These are phyloP conservation scores for Gyromitra esculenta DNA, from an alignment of 2,329 filamentous ascomycete genomes.

Conservation along the genomic window DNA sequence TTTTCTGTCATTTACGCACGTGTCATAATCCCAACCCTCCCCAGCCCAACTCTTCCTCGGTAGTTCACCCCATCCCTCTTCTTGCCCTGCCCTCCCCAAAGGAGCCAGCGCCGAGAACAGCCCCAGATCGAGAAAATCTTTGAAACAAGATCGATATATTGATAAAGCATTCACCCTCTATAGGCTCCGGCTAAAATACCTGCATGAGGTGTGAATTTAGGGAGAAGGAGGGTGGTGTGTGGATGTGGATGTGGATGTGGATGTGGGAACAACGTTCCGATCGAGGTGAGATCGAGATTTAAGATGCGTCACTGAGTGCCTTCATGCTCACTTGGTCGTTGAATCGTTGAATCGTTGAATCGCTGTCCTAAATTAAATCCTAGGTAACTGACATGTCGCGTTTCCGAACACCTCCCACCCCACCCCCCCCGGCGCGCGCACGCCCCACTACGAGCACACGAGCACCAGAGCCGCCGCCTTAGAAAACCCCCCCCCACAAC, in stretches of 20 bases:
- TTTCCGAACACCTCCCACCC: no score
- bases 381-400: no score
- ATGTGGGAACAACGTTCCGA: constrained; percentile 5
- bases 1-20: not conserved
- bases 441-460: no score
- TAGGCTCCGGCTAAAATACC: constrained; percentile 23
- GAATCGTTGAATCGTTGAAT: not conserved
- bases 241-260: no score
- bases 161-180: constrained; percentile 7
- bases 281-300: constrained; percentile 20
- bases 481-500: no score
- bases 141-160: constrained; percentile 23
- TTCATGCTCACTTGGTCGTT: no score
- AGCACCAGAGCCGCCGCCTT: no score
- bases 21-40: not conserved
- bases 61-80: not conserved
- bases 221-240: no score
- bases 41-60: not conserved
- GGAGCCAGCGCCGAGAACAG: not conserved
- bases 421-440: no score
- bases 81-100: constrained; percentile 1
- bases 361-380: not conserved
- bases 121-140: constrained; percentile 16
- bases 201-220: constrained; percentile 6
- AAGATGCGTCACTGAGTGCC: constrained; percentile 16